Base-by-base conservation (phyloP, 768 basidiomycete genomes). In the Boletus fagicola region DNA sequence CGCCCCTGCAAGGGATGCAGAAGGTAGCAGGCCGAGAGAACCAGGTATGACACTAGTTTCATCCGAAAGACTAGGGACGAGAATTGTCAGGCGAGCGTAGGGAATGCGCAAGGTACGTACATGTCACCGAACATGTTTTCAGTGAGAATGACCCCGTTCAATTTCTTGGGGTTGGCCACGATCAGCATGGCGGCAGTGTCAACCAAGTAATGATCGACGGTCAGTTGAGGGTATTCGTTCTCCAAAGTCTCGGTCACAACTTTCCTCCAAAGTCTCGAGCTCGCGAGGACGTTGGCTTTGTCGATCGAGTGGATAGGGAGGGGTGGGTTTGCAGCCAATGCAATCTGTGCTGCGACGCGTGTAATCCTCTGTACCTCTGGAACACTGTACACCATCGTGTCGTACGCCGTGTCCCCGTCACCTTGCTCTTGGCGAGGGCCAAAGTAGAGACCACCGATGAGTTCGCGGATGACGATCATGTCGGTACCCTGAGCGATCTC, bases 111-210 rank as follows among this genome's bases (percentile, higher is more conserved):
- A 22, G 28, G 47, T 51, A 77, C 92, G 68, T 69, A 98, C 97
- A 98, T 98, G 73, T 98, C 95, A 46, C 95, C 95, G 62, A 98
- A 97, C 72, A 98, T 73, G 73, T 98, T 98, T 75, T 95, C 95
- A 0, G 94, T 99, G 55, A 99, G 75, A 62, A 98, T 81, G 46
- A 99, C 86, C 59, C 97, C 97, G 70, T 99, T 99, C 54, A 99
- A 79, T 74, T 94, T 96, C 64, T 80, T 83, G 9, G 97, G 97
- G 66, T 81, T 92, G 28, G 87, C 77, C 48, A 97, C 92, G 71
- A 99, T 90, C 59, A 96, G 69, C 97, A 99, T 98, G 11, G 97
- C 87, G 5, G 97, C 94, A 2, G 94, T 89, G 75, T 99, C 97
- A 54, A 98, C 94, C 57, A 98, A 81, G 53, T 91, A 86, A 75